phyloP scores from a whole-genome alignment of 148 eudicot genomes.

The Nepenthes gracilis region DNA sequence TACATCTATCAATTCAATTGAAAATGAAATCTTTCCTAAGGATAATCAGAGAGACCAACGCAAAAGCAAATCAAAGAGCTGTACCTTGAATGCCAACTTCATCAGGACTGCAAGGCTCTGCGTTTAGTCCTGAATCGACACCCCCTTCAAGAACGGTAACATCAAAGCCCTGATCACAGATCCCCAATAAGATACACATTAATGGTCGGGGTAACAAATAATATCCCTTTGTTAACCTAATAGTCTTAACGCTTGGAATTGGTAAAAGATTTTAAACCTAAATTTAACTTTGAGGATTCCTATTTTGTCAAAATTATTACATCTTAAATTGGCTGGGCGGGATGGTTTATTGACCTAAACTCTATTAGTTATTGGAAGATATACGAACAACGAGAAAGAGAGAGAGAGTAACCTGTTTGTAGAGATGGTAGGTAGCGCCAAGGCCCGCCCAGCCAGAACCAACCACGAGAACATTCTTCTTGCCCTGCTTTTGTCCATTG shows the following conservation, averaged over 20 bases:
- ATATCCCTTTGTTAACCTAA: not conserved
- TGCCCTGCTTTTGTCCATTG: conserved; percentile 14
- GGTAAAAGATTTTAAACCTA: no score
- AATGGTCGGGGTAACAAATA: not conserved
- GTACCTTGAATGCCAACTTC: conserved; percentile 62
- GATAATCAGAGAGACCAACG: no score
- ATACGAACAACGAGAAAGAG: conserved; percentile 16
- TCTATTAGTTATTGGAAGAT: no score
- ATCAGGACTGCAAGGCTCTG: conserved; percentile 34
- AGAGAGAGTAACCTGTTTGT: conserved; percentile 33
- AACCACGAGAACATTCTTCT: conserved; percentile 48
- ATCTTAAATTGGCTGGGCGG: no score
- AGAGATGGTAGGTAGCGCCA: conserved; percentile 71
- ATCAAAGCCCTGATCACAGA: conserved; percentile 46
- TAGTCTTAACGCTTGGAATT: no score
- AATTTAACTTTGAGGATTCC: no score
- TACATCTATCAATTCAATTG: no score
- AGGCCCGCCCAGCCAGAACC: conserved; percentile 87
- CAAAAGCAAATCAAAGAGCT: not conserved
- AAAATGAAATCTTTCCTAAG: no score
- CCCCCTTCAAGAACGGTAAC: conserved; percentile 74
- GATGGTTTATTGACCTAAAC: no score
- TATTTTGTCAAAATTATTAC: no score
- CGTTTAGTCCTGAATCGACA: conserved; percentile 33
- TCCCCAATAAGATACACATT: not conserved